Conservation (phyloP, 2,329 filamentous ascomycete genomes). For the Emmonsiellopsis sp. region DNA sequence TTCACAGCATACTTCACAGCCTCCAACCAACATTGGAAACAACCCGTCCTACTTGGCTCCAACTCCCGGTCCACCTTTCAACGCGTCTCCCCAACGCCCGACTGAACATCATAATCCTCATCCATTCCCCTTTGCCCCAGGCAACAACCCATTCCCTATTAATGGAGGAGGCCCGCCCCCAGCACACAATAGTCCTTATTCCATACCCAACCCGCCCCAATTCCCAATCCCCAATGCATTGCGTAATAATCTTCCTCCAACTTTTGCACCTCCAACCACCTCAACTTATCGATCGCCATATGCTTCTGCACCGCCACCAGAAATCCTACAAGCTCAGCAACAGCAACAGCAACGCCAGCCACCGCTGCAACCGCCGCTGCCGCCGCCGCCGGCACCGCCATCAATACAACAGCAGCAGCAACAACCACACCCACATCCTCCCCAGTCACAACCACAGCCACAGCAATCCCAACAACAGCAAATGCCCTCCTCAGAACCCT, state of each 20-base stretch:
- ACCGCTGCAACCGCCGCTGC: slow-evolving; percentile 7
- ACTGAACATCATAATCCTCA: not conserved
- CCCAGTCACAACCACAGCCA: slow-evolving; percentile 20
- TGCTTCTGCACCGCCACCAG: slow-evolving; percentile 27
- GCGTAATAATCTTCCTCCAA: slow-evolving; percentile 29
- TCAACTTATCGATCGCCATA: slow-evolving; percentile 34
- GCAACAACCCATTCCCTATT: not conserved
- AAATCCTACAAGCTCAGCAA: slow-evolving; percentile 19
- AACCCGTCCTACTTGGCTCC: slow-evolving; percentile 31
- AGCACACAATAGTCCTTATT: slow-evolving; percentile 6
- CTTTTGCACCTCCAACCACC: slow-evolving; percentile 27
- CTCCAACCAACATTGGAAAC: slow-evolving; percentile 21
- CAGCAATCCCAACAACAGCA: slow-evolving; percentile 13
- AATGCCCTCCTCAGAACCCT: slow-evolving; percentile 10
- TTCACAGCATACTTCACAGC: slow-evolving; percentile 11
- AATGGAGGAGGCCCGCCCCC: not conserved
- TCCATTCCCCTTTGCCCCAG: not conserved
- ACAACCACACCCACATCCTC: slow-evolving; percentile 21
- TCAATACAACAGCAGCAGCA: slow-evolving; percentile 12
- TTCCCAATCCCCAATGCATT: slow-evolving; percentile 28
- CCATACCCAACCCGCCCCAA: slow-evolving; percentile 9
- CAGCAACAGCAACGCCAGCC: slow-evolving; percentile 8
- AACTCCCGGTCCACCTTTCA: slow-evolving; percentile 25
- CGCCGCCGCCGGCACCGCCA: slow-evolving; percentile 7
- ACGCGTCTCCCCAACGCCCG: not conserved